Percentiles rank a stretch among this genome's conserved stretches.
Evolutionary conservation across 257 asterid species (phyloP).

Genomic region (Mentha longifolia): DNA sequence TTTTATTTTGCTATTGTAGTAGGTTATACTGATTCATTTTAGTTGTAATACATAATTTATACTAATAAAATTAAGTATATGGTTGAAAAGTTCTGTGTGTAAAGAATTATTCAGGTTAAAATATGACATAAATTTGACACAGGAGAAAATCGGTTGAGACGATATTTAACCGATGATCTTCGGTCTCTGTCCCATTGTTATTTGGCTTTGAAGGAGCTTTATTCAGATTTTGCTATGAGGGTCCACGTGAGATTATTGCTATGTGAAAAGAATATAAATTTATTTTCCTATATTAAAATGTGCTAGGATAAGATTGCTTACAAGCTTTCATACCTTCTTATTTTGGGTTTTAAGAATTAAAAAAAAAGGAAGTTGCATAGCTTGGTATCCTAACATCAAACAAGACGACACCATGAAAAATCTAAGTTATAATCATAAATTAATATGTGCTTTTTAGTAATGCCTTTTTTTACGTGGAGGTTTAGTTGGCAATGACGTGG

Average conservation of each 20-base stretch:
- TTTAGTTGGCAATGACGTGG: conserved; percentile 33
- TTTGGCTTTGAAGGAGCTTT: neutral
- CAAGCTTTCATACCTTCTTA: neutral
- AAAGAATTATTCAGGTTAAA: neutral
- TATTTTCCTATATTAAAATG: neutral
- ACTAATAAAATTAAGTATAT: neutral
- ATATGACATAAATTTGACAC: neutral
- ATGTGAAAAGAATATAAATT: neutral
- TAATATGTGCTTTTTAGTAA: neutral
- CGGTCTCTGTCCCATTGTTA: neutral
- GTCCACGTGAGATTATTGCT: neutral
- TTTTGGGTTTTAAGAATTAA: neutral
- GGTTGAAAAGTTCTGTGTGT: neutral
- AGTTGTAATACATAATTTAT: neutral
- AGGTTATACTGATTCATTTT: neutral
- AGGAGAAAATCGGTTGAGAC: neutral
- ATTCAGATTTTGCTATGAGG: neutral
- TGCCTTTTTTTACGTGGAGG: conserved; percentile 4
- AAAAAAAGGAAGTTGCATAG: neutral
- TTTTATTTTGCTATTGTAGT: neutral
- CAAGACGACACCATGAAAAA: neutral
- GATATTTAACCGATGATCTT: neutral
- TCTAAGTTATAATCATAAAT: neutral
- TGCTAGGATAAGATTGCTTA: neutral
- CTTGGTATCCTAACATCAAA: neutral